Conservation (phyloP, 73 alveolate species). For the Urostyla sp. region DNA sequence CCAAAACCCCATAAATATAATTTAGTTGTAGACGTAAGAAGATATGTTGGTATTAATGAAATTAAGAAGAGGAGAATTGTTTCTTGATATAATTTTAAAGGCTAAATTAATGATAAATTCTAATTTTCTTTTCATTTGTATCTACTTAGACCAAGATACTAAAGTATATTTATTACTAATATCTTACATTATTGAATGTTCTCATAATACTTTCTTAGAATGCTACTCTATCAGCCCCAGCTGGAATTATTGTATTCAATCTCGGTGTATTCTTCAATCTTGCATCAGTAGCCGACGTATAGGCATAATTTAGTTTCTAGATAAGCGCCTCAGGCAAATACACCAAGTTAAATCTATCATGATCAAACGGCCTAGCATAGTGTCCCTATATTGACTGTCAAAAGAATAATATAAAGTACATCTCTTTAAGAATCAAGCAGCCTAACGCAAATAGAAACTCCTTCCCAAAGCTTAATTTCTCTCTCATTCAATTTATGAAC, state of each 20-base stretch:
- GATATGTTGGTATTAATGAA: no score
- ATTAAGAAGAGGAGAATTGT: no score
- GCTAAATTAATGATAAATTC: no score
- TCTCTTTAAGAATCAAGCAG: conserved; percentile 87
- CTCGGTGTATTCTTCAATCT: conserved; percentile 31
- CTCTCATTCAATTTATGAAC: conserved; percentile 54
- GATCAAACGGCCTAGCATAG: conserved; percentile 72
- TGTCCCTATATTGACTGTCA: no score
- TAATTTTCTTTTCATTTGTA: conserved; percentile 25
- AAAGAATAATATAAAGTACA: no score
- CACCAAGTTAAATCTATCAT: conserved; percentile 73
- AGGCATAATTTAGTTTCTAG: conserved; percentile 57
- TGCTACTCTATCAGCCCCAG: conserved; percentile 28
- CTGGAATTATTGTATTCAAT: conserved; percentile 35
- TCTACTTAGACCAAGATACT: conserved; percentile 22
- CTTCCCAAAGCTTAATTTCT: conserved; percentile 60
- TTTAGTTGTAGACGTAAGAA: no score
- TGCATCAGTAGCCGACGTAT: conserved; percentile 39
- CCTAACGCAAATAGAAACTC: conserved; percentile 80
- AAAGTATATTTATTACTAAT: background rate
- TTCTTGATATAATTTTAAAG: no score
- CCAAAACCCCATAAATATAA: no score
- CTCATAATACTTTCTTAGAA: conserved; percentile 52
- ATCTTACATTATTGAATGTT: conserved; percentile 41
- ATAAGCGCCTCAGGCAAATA: conserved; percentile 79